Evolutionary conservation across 805 yeast species (phyloP), one percentile per base, ranked within the genome.

Genomic region (Komagataella pastoris): DNA sequence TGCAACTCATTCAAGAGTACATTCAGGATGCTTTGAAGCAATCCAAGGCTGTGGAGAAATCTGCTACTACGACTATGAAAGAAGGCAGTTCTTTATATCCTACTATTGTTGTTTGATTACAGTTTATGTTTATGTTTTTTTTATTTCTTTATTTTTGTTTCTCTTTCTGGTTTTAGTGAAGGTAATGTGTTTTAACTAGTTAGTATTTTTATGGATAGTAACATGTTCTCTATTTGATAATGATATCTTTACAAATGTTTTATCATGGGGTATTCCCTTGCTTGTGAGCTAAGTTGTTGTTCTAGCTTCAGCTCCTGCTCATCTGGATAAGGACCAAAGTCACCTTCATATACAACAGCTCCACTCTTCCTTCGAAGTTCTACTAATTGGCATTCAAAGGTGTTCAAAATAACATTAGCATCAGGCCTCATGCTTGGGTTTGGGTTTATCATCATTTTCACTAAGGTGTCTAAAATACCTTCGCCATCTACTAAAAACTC

Each of bases 321-420:
- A 47, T 74, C 79, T 0, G 86, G 83, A 54, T 72, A 71, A 1
- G 97, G 96, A 0, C 98, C 99, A 64, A 77, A 89, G 57, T 93
- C 97, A 17, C 97, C 98, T 68, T 91, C 99, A 60, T 83, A 93
- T 55, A 93, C 85, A 2, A 90, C 85, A 3, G 97, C 97, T 3
- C 98, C 97, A 5, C 96, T 87, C 62, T 85, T 85, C 50, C 97
- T 74, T 54, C 91, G 75, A 51, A 75, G 67, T 56, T 90, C 96
- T 45, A 93, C 90, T 53, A 82, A 76, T 48, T 76, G 73, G 55
- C 93, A 81, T 64, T 93, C 97, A 48, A 76, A 78, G 56, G 82
- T 73, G 51, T 72, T 75, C 52, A 93, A 67, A n/a, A 93, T 73
- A 54, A 80, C 78, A 24, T 70, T 75, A 0, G 95, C 91, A 5